These are phyloP conservation scores for Mycena leptocephala DNA, from an alignment of 768 basidiomycete genomes.

Conservation along the genomic window DNA sequence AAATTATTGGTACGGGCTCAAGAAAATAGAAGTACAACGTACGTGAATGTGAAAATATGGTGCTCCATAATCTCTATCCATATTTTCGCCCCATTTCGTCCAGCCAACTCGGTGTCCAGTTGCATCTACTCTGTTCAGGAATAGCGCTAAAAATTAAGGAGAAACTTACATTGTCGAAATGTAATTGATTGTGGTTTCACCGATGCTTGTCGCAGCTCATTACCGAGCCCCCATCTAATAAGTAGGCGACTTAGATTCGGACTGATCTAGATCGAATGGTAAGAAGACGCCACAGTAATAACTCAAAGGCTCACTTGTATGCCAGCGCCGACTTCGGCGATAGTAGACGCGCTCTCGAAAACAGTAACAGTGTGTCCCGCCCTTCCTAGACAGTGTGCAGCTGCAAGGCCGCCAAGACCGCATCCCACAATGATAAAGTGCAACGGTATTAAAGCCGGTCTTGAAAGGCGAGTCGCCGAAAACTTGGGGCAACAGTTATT, in stretches of 20 bases:
- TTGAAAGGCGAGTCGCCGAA: not conserved
- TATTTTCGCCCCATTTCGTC: slow-evolving; percentile 46
- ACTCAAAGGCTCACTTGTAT: slow-evolving; percentile 50
- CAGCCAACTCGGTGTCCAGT: slow-evolving; percentile 50
- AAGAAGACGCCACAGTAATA: not conserved
- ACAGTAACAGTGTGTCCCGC: slow-evolving; percentile 60
- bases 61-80: slow-evolving; percentile 49
- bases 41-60: slow-evolving; percentile 58
- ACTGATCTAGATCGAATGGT: slow-evolving; percentile 12
- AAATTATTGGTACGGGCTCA: not conserved
- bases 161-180: slow-evolving; percentile 59
- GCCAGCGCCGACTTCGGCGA: slow-evolving; percentile 67
- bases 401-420: slow-evolving; percentile 50
- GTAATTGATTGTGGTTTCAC: slow-evolving; percentile 59
- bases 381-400: slow-evolving; percentile 56
- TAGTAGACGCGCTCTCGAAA: slow-evolving; percentile 52
- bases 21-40: not conserved
- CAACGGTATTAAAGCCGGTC: slow-evolving; percentile 37
- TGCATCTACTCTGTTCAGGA: slow-evolving; percentile 40
- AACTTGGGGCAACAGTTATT: not conserved
- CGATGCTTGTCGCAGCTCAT: slow-evolving; percentile 54
- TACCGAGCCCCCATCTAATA: slow-evolving; percentile 66
- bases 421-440: slow-evolving; percentile 37
- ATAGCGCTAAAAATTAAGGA: not conserved
- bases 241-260: slow-evolving; percentile 63